phyloP scores from a whole-genome alignment of 257 asterid species.

The Ilex asprella region DNA sequence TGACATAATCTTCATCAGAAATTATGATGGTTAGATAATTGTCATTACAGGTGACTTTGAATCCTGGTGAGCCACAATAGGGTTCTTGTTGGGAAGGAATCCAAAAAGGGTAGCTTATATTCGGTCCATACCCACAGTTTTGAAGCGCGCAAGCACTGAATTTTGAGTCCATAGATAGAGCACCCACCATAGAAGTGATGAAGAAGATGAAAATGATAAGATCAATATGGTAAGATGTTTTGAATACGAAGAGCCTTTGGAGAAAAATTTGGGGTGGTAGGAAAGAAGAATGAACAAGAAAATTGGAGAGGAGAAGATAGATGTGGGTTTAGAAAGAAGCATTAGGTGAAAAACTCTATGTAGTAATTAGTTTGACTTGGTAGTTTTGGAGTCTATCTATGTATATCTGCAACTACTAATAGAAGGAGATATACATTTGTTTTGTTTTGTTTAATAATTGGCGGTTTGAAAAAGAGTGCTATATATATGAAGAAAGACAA shows the following conservation, averaged over 20 bases:
- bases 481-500: too few relatives aligned
- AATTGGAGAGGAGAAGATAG: too few relatives aligned
- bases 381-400: too few relatives aligned
- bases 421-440: too few relatives aligned
- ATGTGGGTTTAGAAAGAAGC: too few relatives aligned
- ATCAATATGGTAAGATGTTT: conserved; percentile 10
- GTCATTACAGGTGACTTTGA: conserved; percentile 28
- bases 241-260: conserved; percentile 12
- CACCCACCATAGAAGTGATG: conserved; percentile 9
- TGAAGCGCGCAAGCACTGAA: conserved; percentile 26
- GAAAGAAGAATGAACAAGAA: too few relatives aligned
- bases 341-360: too few relatives aligned
- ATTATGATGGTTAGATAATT: conserved; percentile 30
- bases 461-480: too few relatives aligned
- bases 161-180: conserved; percentile 9
- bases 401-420: too few relatives aligned
- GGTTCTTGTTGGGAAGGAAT: conserved; percentile 34
- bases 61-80: conserved; percentile 35
- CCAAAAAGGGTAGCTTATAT: conserved; percentile 48
- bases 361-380: too few relatives aligned
- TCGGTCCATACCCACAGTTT: conserved; percentile 35
- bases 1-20: conserved; percentile 30
- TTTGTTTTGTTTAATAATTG: too few relatives aligned
- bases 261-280: too few relatives aligned
- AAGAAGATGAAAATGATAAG: conserved; percentile 17